Evolutionary conservation across 1,139 yeast species (phyloP).

Genomic region (Blastobotrys persicus): DNA sequence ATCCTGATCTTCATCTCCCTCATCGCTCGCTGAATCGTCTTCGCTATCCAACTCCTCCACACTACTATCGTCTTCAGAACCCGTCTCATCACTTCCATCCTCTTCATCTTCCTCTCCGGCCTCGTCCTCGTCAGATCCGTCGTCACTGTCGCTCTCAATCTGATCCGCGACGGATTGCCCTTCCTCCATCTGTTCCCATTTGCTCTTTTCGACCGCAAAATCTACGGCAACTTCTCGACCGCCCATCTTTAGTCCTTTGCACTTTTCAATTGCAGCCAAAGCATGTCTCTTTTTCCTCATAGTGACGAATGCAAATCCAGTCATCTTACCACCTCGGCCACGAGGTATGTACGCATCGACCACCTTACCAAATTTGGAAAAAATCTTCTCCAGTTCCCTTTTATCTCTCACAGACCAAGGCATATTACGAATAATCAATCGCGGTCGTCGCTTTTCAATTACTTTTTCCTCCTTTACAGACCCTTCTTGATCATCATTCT

Average conservation of each 20-base stretch:
- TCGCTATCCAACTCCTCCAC: conserved; percentile 30
- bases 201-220: conserved; percentile 83
- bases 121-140: conserved; percentile 32
- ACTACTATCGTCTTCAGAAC: conserved; percentile 29
- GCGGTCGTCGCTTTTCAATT: conserved; percentile 65
- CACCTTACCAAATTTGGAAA: conserved; percentile 80
- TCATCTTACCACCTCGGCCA: conserved; percentile 83
- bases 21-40: conserved; percentile 32
- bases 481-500: conserved; percentile 17
- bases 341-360: conserved; percentile 88
- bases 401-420: conserved; percentile 95
- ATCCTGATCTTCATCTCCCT: conserved; percentile 29
- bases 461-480: conserved; percentile 26
- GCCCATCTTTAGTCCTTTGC: conserved; percentile 71
- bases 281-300: conserved; percentile 83
- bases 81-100: conserved; percentile 27
- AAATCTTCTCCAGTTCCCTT: conserved; percentile 63
- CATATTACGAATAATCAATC: conserved; percentile 83
- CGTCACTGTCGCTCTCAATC: conserved; percentile 36
- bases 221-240: conserved; percentile 94
- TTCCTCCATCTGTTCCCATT: conserved; percentile 57
- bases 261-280: conserved; percentile 72
- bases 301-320: conserved; percentile 93
- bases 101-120: conserved; percentile 32
- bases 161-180: conserved; percentile 28